Evolutionary conservation across 2,329 filamentous ascomycete genomes (phyloP).

Genomic region (Monosporascus sp.): DNA sequence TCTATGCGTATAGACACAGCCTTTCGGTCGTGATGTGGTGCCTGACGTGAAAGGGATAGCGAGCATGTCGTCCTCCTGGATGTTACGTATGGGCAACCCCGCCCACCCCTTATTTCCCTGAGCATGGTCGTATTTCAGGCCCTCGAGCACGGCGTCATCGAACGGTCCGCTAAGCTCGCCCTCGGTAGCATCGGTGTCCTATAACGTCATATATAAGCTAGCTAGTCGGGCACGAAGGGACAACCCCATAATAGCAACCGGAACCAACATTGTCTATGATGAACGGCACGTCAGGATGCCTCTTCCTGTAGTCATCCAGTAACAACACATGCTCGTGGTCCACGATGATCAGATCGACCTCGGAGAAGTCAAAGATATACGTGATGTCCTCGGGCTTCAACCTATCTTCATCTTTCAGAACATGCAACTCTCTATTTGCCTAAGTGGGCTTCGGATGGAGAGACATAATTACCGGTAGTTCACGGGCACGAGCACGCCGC

Average conservation of each 20-base stretch:
- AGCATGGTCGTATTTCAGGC: conserved; percentile 65
- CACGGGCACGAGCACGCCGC: conserved; percentile 67
- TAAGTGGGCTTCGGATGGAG: background rate
- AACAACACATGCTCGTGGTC: conserved; percentile 75
- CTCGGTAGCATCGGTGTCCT: conserved; percentile 74
- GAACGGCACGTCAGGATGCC: conserved; percentile 60
- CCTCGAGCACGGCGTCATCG: conserved; percentile 77
- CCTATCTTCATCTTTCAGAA: conserved; percentile 9
- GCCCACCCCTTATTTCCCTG: conserved; percentile 69
- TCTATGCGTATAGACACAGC: conserved; percentile 86
- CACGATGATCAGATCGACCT: conserved; percentile 82
- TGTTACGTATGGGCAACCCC: conserved; percentile 64
- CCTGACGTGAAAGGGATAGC: conserved; percentile 92
- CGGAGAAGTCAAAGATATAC: conserved; percentile 85
- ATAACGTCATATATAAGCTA: conserved; percentile 11
- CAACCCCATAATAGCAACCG: background rate
- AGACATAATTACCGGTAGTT: conserved; percentile 40
- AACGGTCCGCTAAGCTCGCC: conserved; percentile 75
- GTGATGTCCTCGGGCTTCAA: conserved; percentile 66
- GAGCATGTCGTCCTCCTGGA: conserved; percentile 74
- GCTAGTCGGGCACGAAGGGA: too few species aligned
- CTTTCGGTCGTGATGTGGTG: conserved; percentile 87
- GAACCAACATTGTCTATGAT: conserved; percentile 62
- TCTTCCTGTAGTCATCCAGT: conserved; percentile 59
- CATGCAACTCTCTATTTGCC: background rate